Evolutionary conservation across 805 yeast genomes (phyloP), one percentile per base, ranked within the genome.

Genomic region (Wickerhamomyces canadensis): DNA sequence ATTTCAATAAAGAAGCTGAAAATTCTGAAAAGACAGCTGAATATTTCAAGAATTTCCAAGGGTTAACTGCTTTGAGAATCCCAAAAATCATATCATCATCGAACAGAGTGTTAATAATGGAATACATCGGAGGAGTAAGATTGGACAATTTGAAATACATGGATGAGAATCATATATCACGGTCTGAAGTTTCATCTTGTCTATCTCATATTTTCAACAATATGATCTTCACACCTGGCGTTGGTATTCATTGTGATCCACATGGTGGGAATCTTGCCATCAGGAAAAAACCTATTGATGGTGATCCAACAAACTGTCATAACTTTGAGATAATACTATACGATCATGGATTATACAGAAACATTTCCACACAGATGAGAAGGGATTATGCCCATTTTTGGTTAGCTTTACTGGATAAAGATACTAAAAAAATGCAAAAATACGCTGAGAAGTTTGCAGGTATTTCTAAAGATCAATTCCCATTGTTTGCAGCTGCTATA

Each of bases 201-300:
- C 67, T 93, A 27, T 78, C 96, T 0, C 96, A 91, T 50, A 80
- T 87, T 21, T 93, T 93, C 67, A 86, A 91, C 64, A 80, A 78
- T 54, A 93, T 93, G 99, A 87, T 93, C 28, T 93, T 93, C 65
- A 82, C 94, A 2, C 95, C 96, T 1, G 80, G 78, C 19, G 95
- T 87, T 17, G 86, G 91, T 1, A 74, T 93, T 30, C 99, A 93
- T 58, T 93, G 98, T 64, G 99, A 93, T 58, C 98, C 98, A 1
- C 99, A 93, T 58, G 96, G 95, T 10, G 99, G 99, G 0, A 93
- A 93, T 53, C 65, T 93, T 41, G 96, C 98, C 0, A 86, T 93
- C 17, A 67, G 88, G 38, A 62, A 69, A 1, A 48, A 64, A 15
- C 50, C 59, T 7, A 43, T 50, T 15, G 47, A 49, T 22, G 57